These are phyloP conservation scores for Penicillium lividum DNA, from an alignment of 495 filamentous ascomycete genomes.

Conservation along the genomic window DNA sequence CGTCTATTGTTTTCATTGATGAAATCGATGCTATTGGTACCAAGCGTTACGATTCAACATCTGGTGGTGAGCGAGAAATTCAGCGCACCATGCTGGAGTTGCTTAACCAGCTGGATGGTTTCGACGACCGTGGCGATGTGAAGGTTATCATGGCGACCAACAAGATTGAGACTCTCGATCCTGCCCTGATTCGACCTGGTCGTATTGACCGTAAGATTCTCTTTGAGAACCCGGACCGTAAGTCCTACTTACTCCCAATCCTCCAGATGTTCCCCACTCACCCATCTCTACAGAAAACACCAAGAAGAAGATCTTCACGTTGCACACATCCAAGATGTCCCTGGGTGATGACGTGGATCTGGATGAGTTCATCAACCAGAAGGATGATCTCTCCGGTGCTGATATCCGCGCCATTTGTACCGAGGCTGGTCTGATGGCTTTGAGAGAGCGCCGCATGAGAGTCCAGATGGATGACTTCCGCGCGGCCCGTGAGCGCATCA, in stretches of 20 bases:
- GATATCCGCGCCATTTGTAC: conserved; percentile 99
- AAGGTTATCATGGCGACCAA: conserved; percentile 99
- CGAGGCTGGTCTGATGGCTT: conserved; percentile 92
- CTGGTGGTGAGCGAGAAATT: conserved; percentile 94
- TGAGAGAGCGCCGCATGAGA: conserved; percentile 94
- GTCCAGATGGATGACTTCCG: conserved; percentile 99
- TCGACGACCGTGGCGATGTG: conserved; percentile 98
- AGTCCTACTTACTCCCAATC: conserved; percentile 28
- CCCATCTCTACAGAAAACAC: conserved; percentile 70
- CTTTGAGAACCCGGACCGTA: conserved; percentile 97
- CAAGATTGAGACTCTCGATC: conserved; percentile 98
- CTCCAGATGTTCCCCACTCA: conserved; percentile 29
- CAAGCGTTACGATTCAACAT: conserved; percentile 97
- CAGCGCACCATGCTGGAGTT: conserved; percentile 99
- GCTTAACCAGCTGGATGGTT: conserved; percentile 97
- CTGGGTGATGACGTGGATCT: conserved; percentile 93
- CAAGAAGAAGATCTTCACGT: conserved; percentile 98
- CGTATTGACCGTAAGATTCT: conserved; percentile 99
- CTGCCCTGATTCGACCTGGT: conserved; percentile 92
- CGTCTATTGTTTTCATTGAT: conserved; percentile 98
- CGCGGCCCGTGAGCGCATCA: conserved; percentile 84
- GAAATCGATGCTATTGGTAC: conserved; percentile 99
- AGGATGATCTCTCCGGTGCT: conserved; percentile 95
- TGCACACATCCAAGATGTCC: conserved; percentile 99
- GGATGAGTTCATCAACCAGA: conserved; percentile 97